These are phyloP conservation scores for Penicillium sp. DNA, from an alignment of 2,329 filamentous ascomycete species.

Conservation along the genomic window DNA sequence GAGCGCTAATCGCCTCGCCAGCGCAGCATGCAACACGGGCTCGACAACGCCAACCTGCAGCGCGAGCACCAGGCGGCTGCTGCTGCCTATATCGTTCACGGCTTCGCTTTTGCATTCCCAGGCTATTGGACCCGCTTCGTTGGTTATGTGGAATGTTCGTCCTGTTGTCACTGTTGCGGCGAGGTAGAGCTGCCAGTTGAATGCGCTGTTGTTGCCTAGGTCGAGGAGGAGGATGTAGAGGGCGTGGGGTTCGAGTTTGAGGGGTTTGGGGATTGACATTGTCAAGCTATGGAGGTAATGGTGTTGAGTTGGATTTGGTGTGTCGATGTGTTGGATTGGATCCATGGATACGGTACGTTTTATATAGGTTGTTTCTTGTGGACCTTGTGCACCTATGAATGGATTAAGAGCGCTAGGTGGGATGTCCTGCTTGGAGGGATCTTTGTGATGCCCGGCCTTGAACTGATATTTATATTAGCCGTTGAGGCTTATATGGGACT, in stretches of 20 bases:
- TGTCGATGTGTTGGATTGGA: background rate
- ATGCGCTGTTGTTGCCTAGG: conserved; percentile 14
- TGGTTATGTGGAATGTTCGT: conserved; percentile 21
- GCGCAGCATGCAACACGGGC: conserved; percentile 14
- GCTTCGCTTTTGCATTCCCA: conserved; percentile 19
- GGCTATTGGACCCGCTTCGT: conserved; percentile 6
- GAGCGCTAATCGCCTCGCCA: conserved; percentile 15
- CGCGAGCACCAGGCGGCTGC: conserved; percentile 15
- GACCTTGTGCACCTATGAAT: too few species aligned
- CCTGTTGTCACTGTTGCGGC: conserved; percentile 13
- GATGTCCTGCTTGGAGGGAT: background rate
- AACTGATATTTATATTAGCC: background rate
- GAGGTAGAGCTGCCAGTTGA: conserved; percentile 28
- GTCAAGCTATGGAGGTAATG: too few species aligned
- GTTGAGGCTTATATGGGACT: background rate
- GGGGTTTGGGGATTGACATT: background rate
- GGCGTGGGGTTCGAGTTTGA: conserved; percentile 16
- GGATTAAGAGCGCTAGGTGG: background rate
- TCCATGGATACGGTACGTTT: too few species aligned
- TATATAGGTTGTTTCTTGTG: background rate
- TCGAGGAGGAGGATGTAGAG: conserved; percentile 26
- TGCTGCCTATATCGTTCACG: conserved; percentile 5
- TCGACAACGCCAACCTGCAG: conserved; percentile 23
- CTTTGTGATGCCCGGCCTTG: background rate
- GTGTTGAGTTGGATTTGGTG: background rate